These are phyloP conservation scores for Scutellaria barbata DNA, from an alignment of 257 asterid species.

Conservation along the genomic window DNA sequence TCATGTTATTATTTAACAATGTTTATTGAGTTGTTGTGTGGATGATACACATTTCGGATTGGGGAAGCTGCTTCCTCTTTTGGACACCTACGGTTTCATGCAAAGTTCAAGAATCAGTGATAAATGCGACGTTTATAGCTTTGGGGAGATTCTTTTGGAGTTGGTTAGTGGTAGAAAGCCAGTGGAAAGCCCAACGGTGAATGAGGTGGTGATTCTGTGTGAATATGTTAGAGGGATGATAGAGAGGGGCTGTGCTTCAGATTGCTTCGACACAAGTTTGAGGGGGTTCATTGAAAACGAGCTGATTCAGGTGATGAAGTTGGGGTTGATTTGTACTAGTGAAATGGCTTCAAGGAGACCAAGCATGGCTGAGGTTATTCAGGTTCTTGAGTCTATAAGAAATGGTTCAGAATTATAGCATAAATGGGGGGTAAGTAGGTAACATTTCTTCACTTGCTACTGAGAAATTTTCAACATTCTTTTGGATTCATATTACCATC, in stretches of 20 bases:
- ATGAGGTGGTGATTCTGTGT: conserved; percentile 77
- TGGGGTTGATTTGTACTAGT: conserved; percentile 78
- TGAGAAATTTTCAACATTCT: conserved; percentile 51
- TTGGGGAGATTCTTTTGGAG: conserved; percentile 80
- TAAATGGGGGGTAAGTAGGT: neutral
- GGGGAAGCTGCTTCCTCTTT: conserved; percentile 65
- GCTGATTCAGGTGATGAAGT: conserved; percentile 81
- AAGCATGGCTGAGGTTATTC: conserved; percentile 93
- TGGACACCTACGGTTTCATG: conserved; percentile 57
- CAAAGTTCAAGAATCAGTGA: conserved; percentile 68
- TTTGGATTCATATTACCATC: conserved; percentile 54
- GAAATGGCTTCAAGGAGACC: conserved; percentile 79
- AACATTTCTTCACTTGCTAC: too few relatives aligned
- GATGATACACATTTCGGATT: conserved; percentile 79
- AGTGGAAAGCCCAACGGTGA: conserved; percentile 62
- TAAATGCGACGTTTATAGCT: conserved; percentile 83
- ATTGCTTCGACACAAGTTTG: conserved; percentile 55
- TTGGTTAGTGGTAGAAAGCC: conserved; percentile 88
- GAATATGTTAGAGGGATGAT: conserved; percentile 44
- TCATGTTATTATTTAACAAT: too few relatives aligned
- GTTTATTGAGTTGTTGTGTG: too few relatives aligned
- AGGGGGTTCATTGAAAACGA: conserved; percentile 74
- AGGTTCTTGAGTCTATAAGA: conserved; percentile 84
- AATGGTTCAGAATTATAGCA: conserved; percentile 52
- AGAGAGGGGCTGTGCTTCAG: conserved; percentile 65